Conservation (phyloP, 2,329 filamentous ascomycete genomes). For the Ciborinia camelliae region DNA sequence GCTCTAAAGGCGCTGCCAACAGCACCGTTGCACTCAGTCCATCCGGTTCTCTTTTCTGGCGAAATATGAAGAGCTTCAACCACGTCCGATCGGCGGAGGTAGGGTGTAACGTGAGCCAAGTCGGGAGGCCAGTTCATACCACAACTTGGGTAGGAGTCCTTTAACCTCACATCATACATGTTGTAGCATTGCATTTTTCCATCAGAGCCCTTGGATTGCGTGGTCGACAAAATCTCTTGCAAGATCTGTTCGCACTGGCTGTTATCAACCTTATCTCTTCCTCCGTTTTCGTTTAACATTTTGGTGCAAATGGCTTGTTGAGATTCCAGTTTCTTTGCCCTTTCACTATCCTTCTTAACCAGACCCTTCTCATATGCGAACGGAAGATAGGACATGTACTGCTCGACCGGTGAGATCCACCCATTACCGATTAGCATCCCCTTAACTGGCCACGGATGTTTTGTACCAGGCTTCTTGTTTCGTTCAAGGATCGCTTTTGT, state of each 20-base stretch:
- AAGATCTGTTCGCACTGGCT: slow-evolving; percentile 73
- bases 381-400: slow-evolving; percentile 83
- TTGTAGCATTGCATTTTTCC: slow-evolving; percentile 68
- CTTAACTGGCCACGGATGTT: slow-evolving; percentile 68
- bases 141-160: slow-evolving; percentile 76
- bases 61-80: slow-evolving; percentile 77
- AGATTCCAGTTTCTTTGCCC: slow-evolving; percentile 62
- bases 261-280: slow-evolving; percentile 62
- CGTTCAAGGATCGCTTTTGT: slow-evolving; percentile 85
- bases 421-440: slow-evolving; percentile 94
- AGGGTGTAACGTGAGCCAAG: slow-evolving; percentile 71
- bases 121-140: slow-evolving; percentile 99
- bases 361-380: slow-evolving; percentile 77
- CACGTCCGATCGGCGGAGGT: slow-evolving; percentile 80
- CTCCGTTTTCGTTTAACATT: slow-evolving; percentile 55
- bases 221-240: slow-evolving; percentile 65
- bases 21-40: slow-evolving; percentile 82
- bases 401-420: slow-evolving; percentile 88
- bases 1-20: slow-evolving; percentile 72
- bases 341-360: slow-evolving; percentile 62
- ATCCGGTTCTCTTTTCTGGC: slow-evolving; percentile 76
- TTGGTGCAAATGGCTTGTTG: slow-evolving; percentile 66
- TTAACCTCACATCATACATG: slow-evolving; percentile 94
- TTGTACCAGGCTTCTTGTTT: slow-evolving; percentile 59
- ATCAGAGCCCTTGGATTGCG: slow-evolving; percentile 52